These are phyloP conservation scores for Arthrobotrys entomopaga DNA, from an alignment of 2,329 filamentous ascomycete species.

Conservation along the genomic window DNA sequence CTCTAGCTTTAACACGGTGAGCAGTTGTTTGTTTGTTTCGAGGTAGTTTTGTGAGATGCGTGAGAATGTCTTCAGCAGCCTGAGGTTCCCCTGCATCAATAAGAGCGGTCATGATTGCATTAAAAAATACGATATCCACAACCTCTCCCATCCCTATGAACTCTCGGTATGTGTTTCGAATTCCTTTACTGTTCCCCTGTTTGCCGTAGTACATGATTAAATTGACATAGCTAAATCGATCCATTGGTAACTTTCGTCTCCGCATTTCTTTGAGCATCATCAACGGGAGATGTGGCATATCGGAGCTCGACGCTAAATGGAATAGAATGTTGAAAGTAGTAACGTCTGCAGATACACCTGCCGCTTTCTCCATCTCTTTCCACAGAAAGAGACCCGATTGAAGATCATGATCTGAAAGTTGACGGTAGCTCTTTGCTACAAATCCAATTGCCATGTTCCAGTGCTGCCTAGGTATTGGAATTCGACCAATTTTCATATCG, in stretches of 20 bases:
- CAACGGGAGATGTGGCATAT: conserved; percentile 84
- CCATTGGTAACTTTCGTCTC: conserved; percentile 73
- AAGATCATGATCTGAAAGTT: conserved; percentile 70
- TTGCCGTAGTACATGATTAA: conserved; percentile 86
- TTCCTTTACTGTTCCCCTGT: conserved; percentile 75
- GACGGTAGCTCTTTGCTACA: conserved; percentile 75
- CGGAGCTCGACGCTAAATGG: conserved; percentile 84
- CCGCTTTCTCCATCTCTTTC: conserved; percentile 85
- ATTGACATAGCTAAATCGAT: conserved; percentile 82
- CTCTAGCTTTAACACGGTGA: background rate
- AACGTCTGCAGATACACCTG: conserved; percentile 72
- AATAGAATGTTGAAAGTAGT: conserved; percentile 96
- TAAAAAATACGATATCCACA: conserved; percentile 86
- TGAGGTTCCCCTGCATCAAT: conserved; percentile 78
- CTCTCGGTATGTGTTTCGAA: conserved; percentile 80
- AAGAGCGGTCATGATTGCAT: conserved; percentile 83
- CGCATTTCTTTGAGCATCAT: conserved; percentile 86
- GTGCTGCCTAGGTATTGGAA: conserved; percentile 74
- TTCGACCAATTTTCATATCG: conserved; percentile 79
- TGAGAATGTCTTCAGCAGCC: conserved; percentile 82
- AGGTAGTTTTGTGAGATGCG: conserved; percentile 75
- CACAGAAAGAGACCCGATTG: conserved; percentile 79
- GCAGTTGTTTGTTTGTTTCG: conserved; percentile 9
- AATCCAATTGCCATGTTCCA: conserved; percentile 89
- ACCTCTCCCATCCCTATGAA: conserved; percentile 88